These are phyloP conservation scores for Sporobolomyces pararoseus DNA, from an alignment of 768 basidiomycete species.

Conservation along the genomic window DNA sequence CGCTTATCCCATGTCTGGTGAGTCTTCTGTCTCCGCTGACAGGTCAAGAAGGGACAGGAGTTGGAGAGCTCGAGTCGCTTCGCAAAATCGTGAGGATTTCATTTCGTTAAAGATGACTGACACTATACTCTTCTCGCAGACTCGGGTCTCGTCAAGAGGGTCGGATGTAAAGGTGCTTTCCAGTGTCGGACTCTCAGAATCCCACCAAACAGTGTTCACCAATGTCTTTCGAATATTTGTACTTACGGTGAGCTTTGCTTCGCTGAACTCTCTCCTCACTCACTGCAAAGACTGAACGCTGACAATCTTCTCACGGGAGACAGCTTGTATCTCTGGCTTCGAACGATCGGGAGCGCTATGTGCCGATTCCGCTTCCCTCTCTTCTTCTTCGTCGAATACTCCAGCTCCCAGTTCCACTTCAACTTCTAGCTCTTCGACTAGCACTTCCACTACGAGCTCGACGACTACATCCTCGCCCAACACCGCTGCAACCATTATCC, in stretches of 20 bases:
- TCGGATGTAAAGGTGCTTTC: conserved; percentile 5
- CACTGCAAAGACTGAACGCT: neutral
- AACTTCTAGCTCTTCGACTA: neutral
- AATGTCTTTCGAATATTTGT: neutral
- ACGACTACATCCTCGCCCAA: neutral
- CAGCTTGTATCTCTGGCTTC: too few species aligned
- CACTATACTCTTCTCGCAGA: neutral
- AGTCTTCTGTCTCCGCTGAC: neutral
- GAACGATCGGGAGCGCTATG: too few species aligned
- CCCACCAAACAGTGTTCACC: conserved; percentile 2
- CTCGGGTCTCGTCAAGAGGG: neutral
- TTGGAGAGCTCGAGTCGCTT: too few species aligned
- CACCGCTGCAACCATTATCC: conserved; percentile 1
- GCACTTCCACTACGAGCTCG: neutral
- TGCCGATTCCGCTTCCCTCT: too few species aligned
- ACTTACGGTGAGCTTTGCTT: neutral
- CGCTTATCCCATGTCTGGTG: neutral
- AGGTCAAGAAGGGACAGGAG: too few species aligned
- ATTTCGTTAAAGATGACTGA: neutral
- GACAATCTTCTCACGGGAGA: too few species aligned
- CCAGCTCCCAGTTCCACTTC: neutral
- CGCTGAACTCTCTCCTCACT: neutral
- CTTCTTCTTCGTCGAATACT: neutral
- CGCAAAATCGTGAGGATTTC: too few species aligned
- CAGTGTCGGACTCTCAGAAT: conserved; percentile 8